These are phyloP conservation scores for Backusella tuberculispora DNA, from an alignment of 192 early-diverging fungal species.

Conservation along the genomic window DNA sequence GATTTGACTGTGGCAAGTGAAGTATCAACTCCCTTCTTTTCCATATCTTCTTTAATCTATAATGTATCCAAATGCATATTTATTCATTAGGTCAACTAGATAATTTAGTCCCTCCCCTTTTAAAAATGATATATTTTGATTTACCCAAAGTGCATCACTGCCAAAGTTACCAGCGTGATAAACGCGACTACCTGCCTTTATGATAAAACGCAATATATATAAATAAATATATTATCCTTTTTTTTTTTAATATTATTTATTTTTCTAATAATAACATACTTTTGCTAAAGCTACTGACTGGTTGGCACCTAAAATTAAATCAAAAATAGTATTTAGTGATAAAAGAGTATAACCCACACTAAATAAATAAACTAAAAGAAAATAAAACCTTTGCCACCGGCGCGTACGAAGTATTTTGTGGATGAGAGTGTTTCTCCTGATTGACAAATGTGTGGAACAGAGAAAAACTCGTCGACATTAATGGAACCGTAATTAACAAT, in stretches of 20 bases:
- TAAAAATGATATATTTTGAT: neutral
- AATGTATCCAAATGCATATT: no score
- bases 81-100: no score
- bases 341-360: neutral
- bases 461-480: slow-evolving; percentile 81
- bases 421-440: slow-evolving; percentile 58
- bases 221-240: neutral
- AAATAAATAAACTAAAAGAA: no score
- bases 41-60: slow-evolving; percentile 63
- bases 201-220: neutral
- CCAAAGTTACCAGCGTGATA: slow-evolving; percentile 84
- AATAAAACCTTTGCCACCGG: slow-evolving; percentile 70
- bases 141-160: slow-evolving; percentile 74
- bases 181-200: slow-evolving; percentile 65
- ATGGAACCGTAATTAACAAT: slow-evolving; percentile 74
- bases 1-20: slow-evolving; percentile 55
- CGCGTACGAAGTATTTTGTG: slow-evolving; percentile 50
- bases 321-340: neutral
- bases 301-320: slow-evolving; percentile 70
- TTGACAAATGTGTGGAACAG: slow-evolving; percentile 70
- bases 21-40: slow-evolving; percentile 67
- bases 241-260: neutral
- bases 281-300: slow-evolving; percentile 84
- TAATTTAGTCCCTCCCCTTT: neutral
- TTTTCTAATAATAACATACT: slow-evolving; percentile 37